Conservation (phyloP, 345 rosid species). For the Brassica rapa region DNA sequence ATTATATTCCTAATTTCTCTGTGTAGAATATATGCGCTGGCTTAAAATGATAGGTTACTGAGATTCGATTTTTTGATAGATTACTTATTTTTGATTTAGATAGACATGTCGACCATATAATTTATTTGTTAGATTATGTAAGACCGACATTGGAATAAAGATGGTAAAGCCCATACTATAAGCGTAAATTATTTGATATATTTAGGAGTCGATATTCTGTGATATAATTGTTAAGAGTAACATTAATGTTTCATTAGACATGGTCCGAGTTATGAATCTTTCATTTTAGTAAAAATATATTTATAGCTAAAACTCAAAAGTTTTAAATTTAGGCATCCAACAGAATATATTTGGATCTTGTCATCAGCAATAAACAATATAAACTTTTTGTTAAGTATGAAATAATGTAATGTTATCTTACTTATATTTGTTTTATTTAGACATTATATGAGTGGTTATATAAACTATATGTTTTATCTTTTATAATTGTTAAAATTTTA, state of each 20-base stretch:
- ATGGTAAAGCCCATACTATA: neutral
- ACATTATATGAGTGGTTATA: neutral
- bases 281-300: neutral
- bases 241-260: neutral
- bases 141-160: neutral
- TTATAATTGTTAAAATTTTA: neutral
- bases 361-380: neutral
- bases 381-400: neutral
- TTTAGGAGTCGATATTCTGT: neutral
- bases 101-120: neutral
- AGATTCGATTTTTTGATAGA: neutral
- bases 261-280: neutral
- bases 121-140: neutral
- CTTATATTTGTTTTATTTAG: neutral
- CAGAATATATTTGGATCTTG: neutral
- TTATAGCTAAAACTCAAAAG: neutral
- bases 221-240: neutral
- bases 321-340: neutral
- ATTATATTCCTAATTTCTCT: neutral
- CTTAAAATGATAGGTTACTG: neutral
- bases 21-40: neutral
- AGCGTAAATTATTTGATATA: neutral
- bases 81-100: neutral
- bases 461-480: neutral
- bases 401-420: neutral